These are phyloP conservation scores for Verticillium dahliae DNA, from an alignment of 2,329 filamentous ascomycete species.

Conservation along the genomic window DNA sequence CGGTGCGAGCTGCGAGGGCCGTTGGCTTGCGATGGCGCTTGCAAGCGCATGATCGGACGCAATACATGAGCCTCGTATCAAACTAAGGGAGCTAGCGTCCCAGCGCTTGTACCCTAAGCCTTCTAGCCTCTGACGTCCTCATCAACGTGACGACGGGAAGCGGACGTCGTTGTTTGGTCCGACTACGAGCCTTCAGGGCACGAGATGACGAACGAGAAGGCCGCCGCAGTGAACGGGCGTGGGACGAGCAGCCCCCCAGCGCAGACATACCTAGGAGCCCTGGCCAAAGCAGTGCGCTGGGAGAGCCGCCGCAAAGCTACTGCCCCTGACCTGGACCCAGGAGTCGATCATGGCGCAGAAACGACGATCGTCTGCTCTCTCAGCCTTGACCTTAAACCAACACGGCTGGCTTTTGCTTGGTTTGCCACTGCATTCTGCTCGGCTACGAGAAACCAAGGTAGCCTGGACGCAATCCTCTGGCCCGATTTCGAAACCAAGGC, in stretches of 20 bases:
- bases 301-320: background rate
- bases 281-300: background rate
- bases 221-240: background rate
- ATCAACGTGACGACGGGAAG: background rate
- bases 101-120: background rate
- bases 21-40: background rate
- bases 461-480: too few relatives aligned
- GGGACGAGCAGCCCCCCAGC: too few relatives aligned
- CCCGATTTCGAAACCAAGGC: too few relatives aligned
- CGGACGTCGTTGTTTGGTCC: background rate
- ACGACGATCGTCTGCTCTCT: background rate
- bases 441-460: background rate
- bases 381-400: background rate
- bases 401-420: background rate
- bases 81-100: background rate
- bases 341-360: background rate
- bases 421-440: background rate
- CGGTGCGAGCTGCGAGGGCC: background rate
- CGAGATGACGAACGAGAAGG: background rate
- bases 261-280: too few relatives aligned
- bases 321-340: background rate
- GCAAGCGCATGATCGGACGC: background rate
- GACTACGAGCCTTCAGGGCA: background rate
- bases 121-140: background rate
- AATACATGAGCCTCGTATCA: background rate